Percentiles rank a stretch among this genome's conserved stretches.
Conservation (phyloP, 768 basidiomycete genomes). For the Boletus subparvulus region DNA sequence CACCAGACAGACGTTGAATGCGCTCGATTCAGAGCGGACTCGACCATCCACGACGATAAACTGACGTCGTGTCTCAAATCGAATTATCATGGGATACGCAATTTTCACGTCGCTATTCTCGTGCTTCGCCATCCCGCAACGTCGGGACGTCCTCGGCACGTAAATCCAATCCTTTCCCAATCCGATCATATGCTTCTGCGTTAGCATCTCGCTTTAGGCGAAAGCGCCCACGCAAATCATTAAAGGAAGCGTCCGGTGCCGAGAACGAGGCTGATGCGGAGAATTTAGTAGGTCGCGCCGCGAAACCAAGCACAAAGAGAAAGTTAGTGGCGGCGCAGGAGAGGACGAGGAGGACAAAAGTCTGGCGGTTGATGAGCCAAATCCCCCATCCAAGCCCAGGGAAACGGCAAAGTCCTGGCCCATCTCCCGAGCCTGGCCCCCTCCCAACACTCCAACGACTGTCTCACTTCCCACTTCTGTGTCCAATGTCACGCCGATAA, state of each 20-base stretch:
- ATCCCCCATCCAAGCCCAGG: constrained; percentile 10
- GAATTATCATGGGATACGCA: constrained; percentile 49
- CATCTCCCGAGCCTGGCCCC: constrained; percentile 1
- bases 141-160: constrained; percentile 15
- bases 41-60: constrained; percentile 63
- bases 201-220: constrained; percentile 10
- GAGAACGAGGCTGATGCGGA: constrained; percentile 18
- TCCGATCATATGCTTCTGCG: constrained; percentile 17
- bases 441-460: constrained; percentile 4
- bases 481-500: not conserved
- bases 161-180: constrained; percentile 24
- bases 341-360: not conserved
- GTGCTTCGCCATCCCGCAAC: constrained; percentile 5
- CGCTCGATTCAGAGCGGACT: constrained; percentile 77
- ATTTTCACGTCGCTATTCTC: constrained; percentile 7
- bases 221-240: constrained; percentile 25
- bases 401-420: constrained; percentile 15
- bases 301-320: constrained; percentile 13
- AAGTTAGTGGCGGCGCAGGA: not conserved
- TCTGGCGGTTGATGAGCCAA: constrained; percentile 10
- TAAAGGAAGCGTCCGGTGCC: constrained; percentile 20
- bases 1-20: constrained; percentile 67
- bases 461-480: not conserved
- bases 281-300: constrained; percentile 1
- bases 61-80: constrained; percentile 56